These are phyloP conservation scores for Lodderomyces pseudojiufengensis DNA, from an alignment of 1,139 yeast genomes.

Conservation along the genomic window DNA sequence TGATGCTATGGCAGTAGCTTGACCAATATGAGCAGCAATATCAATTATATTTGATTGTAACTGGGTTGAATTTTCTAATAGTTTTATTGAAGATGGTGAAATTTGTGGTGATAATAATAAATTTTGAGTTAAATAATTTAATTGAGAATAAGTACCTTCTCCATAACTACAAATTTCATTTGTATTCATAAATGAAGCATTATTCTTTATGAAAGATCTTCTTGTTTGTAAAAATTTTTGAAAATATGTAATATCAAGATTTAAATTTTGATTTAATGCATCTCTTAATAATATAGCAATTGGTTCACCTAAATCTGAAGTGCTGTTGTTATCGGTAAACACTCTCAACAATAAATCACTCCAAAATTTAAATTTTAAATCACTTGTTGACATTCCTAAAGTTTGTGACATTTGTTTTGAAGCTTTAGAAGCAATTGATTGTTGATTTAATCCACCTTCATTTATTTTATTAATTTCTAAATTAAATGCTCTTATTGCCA, in stretches of 20 bases:
- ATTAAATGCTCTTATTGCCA: conserved; percentile 70
- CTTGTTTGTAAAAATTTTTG: conserved; percentile 63
- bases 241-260: conserved; percentile 52
- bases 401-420: conserved; percentile 27
- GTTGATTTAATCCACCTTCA: conserved; percentile 39
- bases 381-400: conserved; percentile 45
- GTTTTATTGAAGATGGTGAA: conserved; percentile 52
- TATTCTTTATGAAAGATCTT: conserved; percentile 44
- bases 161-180: conserved; percentile 73
- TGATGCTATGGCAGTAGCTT: conserved; percentile 70
- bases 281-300: conserved; percentile 56
- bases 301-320: conserved; percentile 55
- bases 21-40: conserved; percentile 79
- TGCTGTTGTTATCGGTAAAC: conserved; percentile 33
- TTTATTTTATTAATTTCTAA: conserved; percentile 62
- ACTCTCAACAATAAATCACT: conserved; percentile 46
- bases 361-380: conserved; percentile 62
- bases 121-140: conserved; percentile 66
- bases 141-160: conserved; percentile 75
- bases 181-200: conserved; percentile 42
- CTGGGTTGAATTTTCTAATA: conserved; percentile 44
- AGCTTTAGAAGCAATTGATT: conserved; percentile 30
- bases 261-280: conserved; percentile 45
- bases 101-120: conserved; percentile 55
- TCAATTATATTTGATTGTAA: conserved; percentile 50